phyloP scores from a whole-genome alignment of 306 rosid genomes.

The Trichosanthes truncata region DNA sequence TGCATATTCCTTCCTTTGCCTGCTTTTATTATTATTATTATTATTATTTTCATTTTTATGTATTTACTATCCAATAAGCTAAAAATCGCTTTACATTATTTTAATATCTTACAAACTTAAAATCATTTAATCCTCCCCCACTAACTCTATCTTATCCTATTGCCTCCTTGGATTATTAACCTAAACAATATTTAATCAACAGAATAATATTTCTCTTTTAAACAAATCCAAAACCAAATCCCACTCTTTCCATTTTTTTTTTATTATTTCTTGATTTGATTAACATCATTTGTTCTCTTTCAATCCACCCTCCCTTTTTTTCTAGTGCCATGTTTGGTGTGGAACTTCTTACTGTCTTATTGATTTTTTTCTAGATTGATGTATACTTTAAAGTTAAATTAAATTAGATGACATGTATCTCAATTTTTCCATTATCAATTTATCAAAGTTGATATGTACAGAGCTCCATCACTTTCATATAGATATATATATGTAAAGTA shows the following conservation, averaged over 20 bases:
- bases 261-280: conserved; percentile 1
- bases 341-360: not conserved
- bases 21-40: not conserved
- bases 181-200: not conserved
- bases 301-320: not conserved
- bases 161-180: conserved; percentile 6
- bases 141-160: conserved; percentile 34
- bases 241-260: conserved; percentile 25
- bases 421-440: not conserved
- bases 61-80: not conserved
- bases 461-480: not conserved
- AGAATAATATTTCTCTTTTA: not conserved
- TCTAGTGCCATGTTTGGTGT: not conserved
- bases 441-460: not conserved
- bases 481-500: no score
- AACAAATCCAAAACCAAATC: conserved; percentile 57
- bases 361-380: not conserved
- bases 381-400: not conserved
- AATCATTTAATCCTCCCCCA: conserved; percentile 15
- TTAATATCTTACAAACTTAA: not conserved
- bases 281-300: conserved; percentile 20
- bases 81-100: not conserved
- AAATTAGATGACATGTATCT: not conserved
- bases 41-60: not conserved
- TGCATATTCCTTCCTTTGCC: not conserved